Evolutionary conservation across 352 stramenopile species (phyloP), one percentile per base, ranked within the genome.

Genomic region (Phytophthora sojae): DNA sequence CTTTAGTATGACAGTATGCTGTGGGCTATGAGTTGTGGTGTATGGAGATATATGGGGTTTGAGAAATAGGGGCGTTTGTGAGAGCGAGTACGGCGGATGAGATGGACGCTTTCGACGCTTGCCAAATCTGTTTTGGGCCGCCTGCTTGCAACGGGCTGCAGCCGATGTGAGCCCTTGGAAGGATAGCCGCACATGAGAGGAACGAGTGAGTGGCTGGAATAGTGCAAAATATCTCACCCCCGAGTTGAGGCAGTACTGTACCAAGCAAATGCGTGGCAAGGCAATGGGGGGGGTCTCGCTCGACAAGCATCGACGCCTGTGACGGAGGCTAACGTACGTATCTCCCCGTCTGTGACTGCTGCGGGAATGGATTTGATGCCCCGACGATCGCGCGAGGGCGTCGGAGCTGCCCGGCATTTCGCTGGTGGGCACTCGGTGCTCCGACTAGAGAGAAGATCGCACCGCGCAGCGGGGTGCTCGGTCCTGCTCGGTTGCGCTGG

Each of bases 301-400:
- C 32, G 32, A 39, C 8, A 39, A 4, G 32, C 8, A 39, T 11
- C 12, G 32, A 6, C n/a, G 4, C 30, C 53, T 71, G 64, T 50
- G 64, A 61, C 63, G 57, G 63, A 69, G 54, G 35, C 50, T 26
- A 49, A 2, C 0, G 0, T 39, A 17, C n/a, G 8, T 4, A 4
- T 30, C 15, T 29, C 39, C 51, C 57, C 50, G 51, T 67, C 58
- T 62, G 51, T 69, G 55, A 57, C 42, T 39, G 59, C 51, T 60
- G 56, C 32, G 66, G 66, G 60, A 73, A 73, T 44, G 53, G 66
- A 73, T 73, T 73, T 73, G 60, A 42, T 64, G 66, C 44, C 59
- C 63, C 52, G 52, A 67, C 58, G 51, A 72, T 66, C 58, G 29
- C 55, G 45, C 67, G 59, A 70, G 30, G 30, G 32, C 32, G 12